phyloP scores from a whole-genome alignment of 139 green algal genomes.

The Closterium sp. region DNA sequence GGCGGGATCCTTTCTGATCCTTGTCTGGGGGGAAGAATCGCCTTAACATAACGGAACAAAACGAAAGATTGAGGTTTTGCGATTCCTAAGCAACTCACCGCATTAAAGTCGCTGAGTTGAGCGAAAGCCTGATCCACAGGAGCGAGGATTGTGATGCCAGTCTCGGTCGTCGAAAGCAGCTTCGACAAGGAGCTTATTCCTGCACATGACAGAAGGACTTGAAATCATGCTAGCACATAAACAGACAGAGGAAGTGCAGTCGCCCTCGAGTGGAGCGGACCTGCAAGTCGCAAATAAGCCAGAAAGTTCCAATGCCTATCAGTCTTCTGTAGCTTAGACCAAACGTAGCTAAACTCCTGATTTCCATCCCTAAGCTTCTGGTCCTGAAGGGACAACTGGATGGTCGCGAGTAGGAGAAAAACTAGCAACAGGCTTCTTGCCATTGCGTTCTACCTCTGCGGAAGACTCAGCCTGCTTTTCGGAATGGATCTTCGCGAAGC shows the following conservation, averaged over 20 bases:
- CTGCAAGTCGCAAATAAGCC: not conserved
- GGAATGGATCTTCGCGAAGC: not conserved
- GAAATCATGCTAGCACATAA: not conserved
- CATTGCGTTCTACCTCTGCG: not conserved
- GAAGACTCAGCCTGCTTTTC: not conserved
- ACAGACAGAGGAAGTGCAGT: not conserved
- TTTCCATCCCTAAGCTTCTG: not conserved
- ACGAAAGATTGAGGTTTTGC: not conserved
- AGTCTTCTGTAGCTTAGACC: not conserved
- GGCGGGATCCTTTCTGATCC: not conserved
- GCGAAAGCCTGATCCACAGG: not conserved
- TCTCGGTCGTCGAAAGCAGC: not conserved
- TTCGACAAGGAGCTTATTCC: not conserved
- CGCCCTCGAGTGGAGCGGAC: not conserved
- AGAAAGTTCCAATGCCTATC: not conserved
- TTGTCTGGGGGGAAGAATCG: not conserved
- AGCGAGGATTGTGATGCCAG: not conserved
- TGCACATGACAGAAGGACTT: not conserved
- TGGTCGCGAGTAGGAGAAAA: not conserved
- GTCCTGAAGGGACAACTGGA: not conserved
- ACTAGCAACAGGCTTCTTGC: not conserved
- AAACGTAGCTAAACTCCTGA: not conserved
- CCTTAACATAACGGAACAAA: not conserved
- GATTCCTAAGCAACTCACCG: not conserved
- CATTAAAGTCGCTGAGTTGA: not conserved